phyloP scores from a whole-genome alignment of 345 rosid genomes.

The Acer saccharum region DNA sequence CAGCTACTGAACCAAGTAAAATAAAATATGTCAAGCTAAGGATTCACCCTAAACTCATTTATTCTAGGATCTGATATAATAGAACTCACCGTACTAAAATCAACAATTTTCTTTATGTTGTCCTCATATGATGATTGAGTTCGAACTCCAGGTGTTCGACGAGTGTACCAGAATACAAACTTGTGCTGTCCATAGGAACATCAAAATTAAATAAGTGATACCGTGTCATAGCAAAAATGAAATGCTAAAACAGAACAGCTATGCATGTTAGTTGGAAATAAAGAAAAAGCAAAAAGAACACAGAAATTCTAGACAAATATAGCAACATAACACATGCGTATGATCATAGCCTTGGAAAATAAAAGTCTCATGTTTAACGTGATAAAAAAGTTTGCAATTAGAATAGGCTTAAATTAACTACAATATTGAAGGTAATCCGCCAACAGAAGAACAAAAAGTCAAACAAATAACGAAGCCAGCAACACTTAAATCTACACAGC shows the following conservation, averaged over 20 bases:
- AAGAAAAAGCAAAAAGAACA: neutral
- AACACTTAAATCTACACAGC: neutral
- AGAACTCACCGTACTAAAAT: slow-evolving; percentile 82
- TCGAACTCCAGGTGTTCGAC: slow-evolving; percentile 88
- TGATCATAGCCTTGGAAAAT: neutral
- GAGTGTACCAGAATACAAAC: slow-evolving; percentile 95
- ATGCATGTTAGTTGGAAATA: neutral
- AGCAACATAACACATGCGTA: slow-evolving; percentile 6
- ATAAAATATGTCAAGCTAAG: neutral
- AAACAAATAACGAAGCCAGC: neutral
- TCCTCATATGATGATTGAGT: slow-evolving; percentile 90
- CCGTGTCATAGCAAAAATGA: neutral
- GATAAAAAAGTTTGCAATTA: neutral
- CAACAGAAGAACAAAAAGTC: neutral
- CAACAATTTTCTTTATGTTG: slow-evolving; percentile 88
- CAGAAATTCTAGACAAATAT: neutral
- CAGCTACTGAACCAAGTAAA: slow-evolving; percentile 18
- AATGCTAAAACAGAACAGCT: neutral
- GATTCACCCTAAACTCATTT: slow-evolving; percentile 5
- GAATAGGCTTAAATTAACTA: neutral
- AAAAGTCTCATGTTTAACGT: no score
- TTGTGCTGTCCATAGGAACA: slow-evolving; percentile 59
- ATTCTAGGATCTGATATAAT: neutral
- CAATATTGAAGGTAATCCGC: neutral
- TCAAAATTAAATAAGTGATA: slow-evolving; percentile 15